Conservation (phyloP, 169 alveolate species). For the Cyclospora cayetanensis region DNA sequence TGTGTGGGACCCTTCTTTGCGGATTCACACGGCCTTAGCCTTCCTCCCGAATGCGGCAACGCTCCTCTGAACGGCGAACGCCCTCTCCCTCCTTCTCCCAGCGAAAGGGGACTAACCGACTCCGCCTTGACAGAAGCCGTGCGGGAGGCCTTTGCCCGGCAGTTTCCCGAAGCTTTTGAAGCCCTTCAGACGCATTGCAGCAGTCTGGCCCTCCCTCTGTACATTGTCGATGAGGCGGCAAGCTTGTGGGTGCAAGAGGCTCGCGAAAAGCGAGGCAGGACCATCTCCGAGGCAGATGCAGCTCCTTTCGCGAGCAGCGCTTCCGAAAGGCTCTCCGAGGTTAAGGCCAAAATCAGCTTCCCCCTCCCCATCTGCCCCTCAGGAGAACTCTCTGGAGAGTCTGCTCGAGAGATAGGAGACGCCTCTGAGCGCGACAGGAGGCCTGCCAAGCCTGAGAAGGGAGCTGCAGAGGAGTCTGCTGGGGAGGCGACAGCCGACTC, state of each 20-base stretch:
- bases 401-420: too few species aligned
- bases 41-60: not conserved
- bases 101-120: too few species aligned
- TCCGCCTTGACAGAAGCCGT: not conserved
- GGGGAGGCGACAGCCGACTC: not conserved
- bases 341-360: not conserved
- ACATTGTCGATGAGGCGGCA: not conserved
- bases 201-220: not conserved
- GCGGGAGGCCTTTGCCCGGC: not conserved
- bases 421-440: not conserved
- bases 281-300: not conserved
- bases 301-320: not conserved
- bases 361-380: not conserved
- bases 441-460: constrained; percentile 3
- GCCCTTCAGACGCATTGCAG: not conserved
- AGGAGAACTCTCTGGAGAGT: not conserved
- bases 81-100: not conserved
- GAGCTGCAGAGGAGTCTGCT: not conserved
- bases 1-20: constrained; percentile 46
- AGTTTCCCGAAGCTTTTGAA: not conserved
- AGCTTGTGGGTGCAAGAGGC: not conserved
- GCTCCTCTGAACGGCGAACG: not conserved
- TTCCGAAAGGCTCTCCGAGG: not conserved
- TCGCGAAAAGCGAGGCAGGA: not conserved
- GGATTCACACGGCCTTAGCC: not conserved